These are phyloP conservation scores for Leucosporidium scottii DNA, from an alignment of 768 basidiomycete genomes.

Conservation along the genomic window DNA sequence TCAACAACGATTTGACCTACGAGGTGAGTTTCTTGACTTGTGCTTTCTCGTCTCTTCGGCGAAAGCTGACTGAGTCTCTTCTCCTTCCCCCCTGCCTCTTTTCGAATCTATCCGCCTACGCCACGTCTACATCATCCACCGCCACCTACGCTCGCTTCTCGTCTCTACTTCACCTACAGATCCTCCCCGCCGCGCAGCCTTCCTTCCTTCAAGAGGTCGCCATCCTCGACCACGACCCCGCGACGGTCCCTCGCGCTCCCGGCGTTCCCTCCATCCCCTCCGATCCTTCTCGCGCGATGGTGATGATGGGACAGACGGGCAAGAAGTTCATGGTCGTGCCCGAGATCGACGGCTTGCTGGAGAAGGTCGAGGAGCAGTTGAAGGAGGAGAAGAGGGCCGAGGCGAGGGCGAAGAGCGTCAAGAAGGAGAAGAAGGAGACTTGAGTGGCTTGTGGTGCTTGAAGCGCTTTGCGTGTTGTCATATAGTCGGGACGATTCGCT, in stretches of 20 bases:
- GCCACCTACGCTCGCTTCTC: no score
- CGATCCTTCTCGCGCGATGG: slow-evolving; percentile 22
- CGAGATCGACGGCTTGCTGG: slow-evolving; percentile 31
- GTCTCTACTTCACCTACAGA: no score
- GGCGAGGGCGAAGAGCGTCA: neutral
- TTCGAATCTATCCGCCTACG: no score
- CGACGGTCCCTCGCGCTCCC: neutral
- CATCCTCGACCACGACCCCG: slow-evolving; percentile 28
- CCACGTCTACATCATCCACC: no score
- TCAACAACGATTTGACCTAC: slow-evolving; percentile 30
- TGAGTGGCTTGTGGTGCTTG: no score
- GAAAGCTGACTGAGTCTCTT: neutral
- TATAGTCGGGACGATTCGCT: no score
- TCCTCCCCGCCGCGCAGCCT: slow-evolving; percentile 37
- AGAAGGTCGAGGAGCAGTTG: slow-evolving; percentile 14
- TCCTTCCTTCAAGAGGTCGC: slow-evolving; percentile 38
- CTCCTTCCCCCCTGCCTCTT: no score
- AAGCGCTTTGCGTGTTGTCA: no score
- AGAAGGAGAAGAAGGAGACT: slow-evolving; percentile 26
- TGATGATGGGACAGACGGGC: slow-evolving; percentile 36
- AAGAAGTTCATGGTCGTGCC: slow-evolving; percentile 39
- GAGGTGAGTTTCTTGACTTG: slow-evolving; percentile 20
- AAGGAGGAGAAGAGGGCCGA: slow-evolving; percentile 18
- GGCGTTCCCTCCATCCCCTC: neutral
- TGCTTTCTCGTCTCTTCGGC: neutral